A percentile compares a stretch with the other conserved stretches of the same genome.
Conservation (phyloP, 805 yeast species). For the Wickerhamomyces silvicola region DNA sequence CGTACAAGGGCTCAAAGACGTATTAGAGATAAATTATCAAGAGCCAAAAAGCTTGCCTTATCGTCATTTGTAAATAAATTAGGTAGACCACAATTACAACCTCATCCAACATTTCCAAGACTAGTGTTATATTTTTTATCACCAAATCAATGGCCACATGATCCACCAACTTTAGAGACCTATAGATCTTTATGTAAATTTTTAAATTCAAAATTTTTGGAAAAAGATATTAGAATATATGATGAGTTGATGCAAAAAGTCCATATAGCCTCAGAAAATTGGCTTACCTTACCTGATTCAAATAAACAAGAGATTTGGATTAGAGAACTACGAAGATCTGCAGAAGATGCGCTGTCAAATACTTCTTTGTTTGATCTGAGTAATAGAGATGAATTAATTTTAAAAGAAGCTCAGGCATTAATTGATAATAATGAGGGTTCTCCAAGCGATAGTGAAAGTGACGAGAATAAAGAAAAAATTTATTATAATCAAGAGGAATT, state of each 20-base stretch:
- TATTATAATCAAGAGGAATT: constrained; percentile 15
- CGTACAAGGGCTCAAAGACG: constrained; percentile 39
- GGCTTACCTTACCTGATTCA: constrained; percentile 32
- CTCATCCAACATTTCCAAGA: constrained; percentile 43
- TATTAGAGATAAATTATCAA: constrained; percentile 33
- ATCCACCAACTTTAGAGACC: constrained; percentile 44
- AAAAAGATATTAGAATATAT: constrained; percentile 9
- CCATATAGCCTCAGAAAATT: constrained; percentile 39
- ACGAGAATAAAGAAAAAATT: constrained; percentile 1
- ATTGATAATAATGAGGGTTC: constrained; percentile 2
- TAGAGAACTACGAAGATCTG: constrained; percentile 36
- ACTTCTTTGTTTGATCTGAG: constrained; percentile 38
- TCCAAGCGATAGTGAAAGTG: constrained; percentile 2
- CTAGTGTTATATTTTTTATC: constrained; percentile 41
- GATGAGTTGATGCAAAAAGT: constrained; percentile 31
- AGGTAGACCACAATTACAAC: constrained; percentile 32
- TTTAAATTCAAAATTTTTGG: constrained; percentile 19
- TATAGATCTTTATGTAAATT: constrained; percentile 27
- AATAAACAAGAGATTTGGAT: constrained; percentile 37
- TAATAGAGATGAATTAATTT: constrained; percentile 34
- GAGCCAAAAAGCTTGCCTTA: constrained; percentile 33
- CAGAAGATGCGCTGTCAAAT: constrained; percentile 36
- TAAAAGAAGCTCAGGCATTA: constrained; percentile 20
- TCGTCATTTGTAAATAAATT: constrained; percentile 29
- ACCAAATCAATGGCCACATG: constrained; percentile 44